Evolutionary conservation across 352 stramenopile genomes (phyloP).

Genomic region (Phytopythium delawarense): DNA sequence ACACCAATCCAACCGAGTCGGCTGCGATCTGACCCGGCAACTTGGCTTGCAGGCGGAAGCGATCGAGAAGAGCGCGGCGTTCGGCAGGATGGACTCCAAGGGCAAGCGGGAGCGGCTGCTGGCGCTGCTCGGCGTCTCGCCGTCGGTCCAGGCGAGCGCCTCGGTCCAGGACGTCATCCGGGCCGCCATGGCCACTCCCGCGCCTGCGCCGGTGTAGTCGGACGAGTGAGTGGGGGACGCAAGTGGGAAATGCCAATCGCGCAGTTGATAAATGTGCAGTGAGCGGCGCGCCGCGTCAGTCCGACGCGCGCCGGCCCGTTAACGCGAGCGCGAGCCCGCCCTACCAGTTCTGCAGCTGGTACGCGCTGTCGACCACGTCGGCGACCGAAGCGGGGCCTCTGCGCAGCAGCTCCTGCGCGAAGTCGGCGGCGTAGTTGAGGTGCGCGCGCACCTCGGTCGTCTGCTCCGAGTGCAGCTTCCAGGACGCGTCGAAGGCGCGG

Average conservation of each 20-base stretch:
- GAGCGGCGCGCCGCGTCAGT: background rate
- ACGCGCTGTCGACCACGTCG: conserved; percentile 55
- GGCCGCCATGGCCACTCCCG: conserved; percentile 15
- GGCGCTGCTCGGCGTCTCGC: conserved; percentile 25
- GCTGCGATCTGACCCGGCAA: no score
- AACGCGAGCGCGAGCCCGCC: background rate
- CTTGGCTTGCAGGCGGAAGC: conserved; percentile 22
- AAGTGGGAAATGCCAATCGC: conserved; percentile 14
- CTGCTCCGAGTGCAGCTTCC: conserved; percentile 36
- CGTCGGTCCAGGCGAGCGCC: background rate
- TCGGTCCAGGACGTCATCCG: conserved; percentile 27
- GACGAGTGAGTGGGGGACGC: background rate
- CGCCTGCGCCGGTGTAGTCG: conserved; percentile 7
- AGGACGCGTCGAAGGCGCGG: conserved; percentile 67
- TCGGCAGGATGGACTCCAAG: conserved; percentile 29
- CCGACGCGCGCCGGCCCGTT: no score
- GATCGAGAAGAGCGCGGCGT: conserved; percentile 30
- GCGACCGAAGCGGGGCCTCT: conserved; percentile 53
- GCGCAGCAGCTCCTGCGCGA: conserved; percentile 68
- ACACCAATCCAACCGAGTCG: no score
- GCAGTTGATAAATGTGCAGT: conserved; percentile 19
- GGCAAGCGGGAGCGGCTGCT: conserved; percentile 41
- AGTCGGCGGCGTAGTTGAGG: conserved; percentile 64
- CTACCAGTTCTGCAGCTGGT: conserved; percentile 80
- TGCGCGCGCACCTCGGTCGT: conserved; percentile 59